Conservation (phyloP, 345 rosid genomes). For the Barbarea vulgaris region DNA sequence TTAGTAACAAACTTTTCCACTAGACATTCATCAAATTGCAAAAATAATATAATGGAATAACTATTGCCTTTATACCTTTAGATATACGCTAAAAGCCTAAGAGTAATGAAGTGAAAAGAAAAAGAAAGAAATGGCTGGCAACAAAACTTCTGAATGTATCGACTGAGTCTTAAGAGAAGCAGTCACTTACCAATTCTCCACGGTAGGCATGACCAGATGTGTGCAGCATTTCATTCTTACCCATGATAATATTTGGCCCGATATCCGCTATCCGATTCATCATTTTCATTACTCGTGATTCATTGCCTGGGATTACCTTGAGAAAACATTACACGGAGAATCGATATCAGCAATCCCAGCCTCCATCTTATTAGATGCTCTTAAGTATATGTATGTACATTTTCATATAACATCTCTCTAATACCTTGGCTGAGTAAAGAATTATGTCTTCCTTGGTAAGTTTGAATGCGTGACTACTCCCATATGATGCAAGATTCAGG, state of each 20-base stretch:
- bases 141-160: slow-evolving; percentile 3
- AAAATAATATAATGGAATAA: background rate
- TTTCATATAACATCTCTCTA: background rate
- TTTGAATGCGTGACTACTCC: slow-evolving; percentile 85
- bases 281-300: slow-evolving; percentile 97
- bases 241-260: slow-evolving; percentile 90
- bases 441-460: slow-evolving; percentile 82
- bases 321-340: slow-evolving; percentile 23
- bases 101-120: background rate
- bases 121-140: background rate
- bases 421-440: slow-evolving; percentile 94
- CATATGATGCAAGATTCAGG: slow-evolving; percentile 95
- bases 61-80: background rate
- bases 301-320: slow-evolving; percentile 98
- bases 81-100: background rate
- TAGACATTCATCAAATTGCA: background rate
- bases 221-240: slow-evolving; percentile 82
- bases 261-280: slow-evolving; percentile 92
- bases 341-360: slow-evolving; percentile 16
- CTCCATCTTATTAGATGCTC: background rate
- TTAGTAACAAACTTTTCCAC: background rate
- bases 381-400: background rate
- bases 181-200: slow-evolving; percentile 75
- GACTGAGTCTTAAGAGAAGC: slow-evolving; percentile 5
- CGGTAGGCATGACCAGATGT: slow-evolving; percentile 99